Evolutionary conservation across 2,329 filamentous ascomycete genomes (phyloP).

Genomic region (Colletotrichum navitas): DNA sequence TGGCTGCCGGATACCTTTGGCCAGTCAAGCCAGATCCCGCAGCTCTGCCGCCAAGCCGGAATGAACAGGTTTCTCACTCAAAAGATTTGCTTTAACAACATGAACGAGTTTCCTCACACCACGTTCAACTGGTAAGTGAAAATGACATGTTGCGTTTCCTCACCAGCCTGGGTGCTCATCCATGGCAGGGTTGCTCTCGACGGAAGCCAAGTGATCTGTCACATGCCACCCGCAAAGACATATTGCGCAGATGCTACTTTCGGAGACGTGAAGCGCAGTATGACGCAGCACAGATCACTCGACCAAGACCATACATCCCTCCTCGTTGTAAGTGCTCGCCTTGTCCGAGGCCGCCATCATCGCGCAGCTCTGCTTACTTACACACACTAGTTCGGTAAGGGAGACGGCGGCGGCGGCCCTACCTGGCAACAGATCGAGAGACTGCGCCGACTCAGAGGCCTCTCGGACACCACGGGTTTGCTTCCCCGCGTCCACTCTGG

Average conservation of each 20-base stretch:
- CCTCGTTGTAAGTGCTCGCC: slow-evolving; percentile 58
- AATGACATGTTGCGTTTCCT: too few species aligned
- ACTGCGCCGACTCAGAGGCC: slow-evolving; percentile 73
- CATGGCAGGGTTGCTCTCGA: slow-evolving; percentile 66
- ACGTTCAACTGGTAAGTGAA: slow-evolving; percentile 72
- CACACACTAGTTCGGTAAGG: slow-evolving; percentile 67
- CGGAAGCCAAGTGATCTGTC: slow-evolving; percentile 76
- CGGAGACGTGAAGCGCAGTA: slow-evolving; percentile 73
- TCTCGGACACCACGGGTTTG: slow-evolving; percentile 69
- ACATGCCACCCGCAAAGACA: slow-evolving; percentile 76
- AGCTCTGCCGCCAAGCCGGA: slow-evolving; percentile 74
- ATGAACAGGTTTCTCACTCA: slow-evolving; percentile 79
- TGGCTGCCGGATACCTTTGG: slow-evolving; percentile 80
- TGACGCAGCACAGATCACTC: slow-evolving; percentile 75
- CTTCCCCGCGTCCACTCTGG: slow-evolving; percentile 74
- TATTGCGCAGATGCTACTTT: slow-evolving; percentile 76
- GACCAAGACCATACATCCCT: slow-evolving; percentile 74
- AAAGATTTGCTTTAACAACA: slow-evolving; percentile 80
- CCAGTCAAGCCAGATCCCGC: slow-evolving; percentile 75
- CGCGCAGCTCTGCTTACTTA: not conserved
- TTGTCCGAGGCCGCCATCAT: too few species aligned
- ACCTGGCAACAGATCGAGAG: slow-evolving; percentile 76
- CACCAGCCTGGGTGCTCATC: not conserved
- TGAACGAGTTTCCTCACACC: slow-evolving; percentile 79
- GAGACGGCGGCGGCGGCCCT: slow-evolving; percentile 76